Conservation (phyloP, 2,329 filamentous ascomycete genomes). For the Metarhizium anisopliae region DNA sequence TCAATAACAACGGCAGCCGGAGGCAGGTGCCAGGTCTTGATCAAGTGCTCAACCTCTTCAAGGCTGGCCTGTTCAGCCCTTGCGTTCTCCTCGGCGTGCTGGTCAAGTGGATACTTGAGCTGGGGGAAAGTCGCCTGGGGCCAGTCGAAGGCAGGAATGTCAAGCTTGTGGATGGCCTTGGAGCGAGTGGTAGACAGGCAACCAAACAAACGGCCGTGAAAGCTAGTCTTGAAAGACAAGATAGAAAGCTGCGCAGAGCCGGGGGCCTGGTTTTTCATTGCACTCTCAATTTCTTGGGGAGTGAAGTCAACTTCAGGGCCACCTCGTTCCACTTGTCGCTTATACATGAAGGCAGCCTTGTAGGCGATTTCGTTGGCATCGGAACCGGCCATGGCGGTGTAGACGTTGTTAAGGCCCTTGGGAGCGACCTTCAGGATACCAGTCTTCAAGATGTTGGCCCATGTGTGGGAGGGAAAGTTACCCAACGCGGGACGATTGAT, state of each 20-base stretch:
- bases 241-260: conserved; percentile 73
- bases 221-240: conserved; percentile 77
- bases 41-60: conserved; percentile 73
- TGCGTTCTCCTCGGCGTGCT: conserved; percentile 73
- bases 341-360: conserved; percentile 94
- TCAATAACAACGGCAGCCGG: conserved; percentile 78
- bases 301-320: conserved; percentile 72
- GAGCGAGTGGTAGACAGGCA: conserved; percentile 80
- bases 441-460: conserved; percentile 68
- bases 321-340: conserved; percentile 71
- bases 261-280: conserved; percentile 74
- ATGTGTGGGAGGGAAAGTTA: conserved; percentile 83
- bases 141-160: conserved; percentile 94
- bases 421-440: conserved; percentile 78
- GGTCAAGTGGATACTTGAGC: conserved; percentile 79
- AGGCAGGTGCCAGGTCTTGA: conserved; percentile 69
- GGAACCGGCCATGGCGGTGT: conserved; percentile 81
- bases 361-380: conserved; percentile 93
- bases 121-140: conserved; percentile 79
- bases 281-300: conserved; percentile 60
- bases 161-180: conserved; percentile 91
- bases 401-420: conserved; percentile 77
- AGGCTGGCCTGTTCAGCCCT: conserved; percentile 72
- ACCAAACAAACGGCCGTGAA: conserved; percentile 87
- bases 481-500: conserved; percentile 86